A percentile compares a stretch with the other conserved stretches of the same genome.
phyloP scores from a whole-genome alignment of 2,329 filamentous ascomycete species.

The Fusarium falciforme region DNA sequence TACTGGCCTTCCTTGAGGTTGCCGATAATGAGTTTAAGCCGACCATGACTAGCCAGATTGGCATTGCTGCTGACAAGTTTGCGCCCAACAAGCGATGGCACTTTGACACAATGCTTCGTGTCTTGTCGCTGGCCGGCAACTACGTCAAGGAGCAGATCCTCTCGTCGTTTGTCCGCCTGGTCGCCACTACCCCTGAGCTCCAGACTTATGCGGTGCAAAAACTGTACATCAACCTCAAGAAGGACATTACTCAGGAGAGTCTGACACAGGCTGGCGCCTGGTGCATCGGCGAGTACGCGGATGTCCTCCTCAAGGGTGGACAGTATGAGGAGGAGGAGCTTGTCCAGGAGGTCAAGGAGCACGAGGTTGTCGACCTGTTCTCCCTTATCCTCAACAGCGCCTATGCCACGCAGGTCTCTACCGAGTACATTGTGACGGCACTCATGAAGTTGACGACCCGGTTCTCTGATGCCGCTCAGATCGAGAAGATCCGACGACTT shows the following conservation, averaged over 20 bases:
- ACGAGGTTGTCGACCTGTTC: conserved; percentile 93
- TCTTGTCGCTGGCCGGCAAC: conserved; percentile 92
- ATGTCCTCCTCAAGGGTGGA: conserved; percentile 87
- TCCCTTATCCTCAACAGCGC: conserved; percentile 92
- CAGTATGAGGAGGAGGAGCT: conserved; percentile 95
- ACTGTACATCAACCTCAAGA: conserved; percentile 88
- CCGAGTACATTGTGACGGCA: conserved; percentile 95
- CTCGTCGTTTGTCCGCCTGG: conserved; percentile 94
- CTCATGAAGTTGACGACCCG: conserved; percentile 95
- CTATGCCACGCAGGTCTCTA: conserved; percentile 90
- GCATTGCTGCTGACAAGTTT: conserved; percentile 94
- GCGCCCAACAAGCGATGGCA: conserved; percentile 99
- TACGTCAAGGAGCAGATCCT: conserved; percentile 98
- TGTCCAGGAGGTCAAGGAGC: conserved; percentile 82
- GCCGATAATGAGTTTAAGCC: conserved; percentile 99
- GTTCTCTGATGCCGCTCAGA: conserved; percentile 83
- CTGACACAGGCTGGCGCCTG: conserved; percentile 92
- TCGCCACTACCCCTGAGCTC: conserved; percentile 92
- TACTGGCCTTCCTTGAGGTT: conserved; percentile 94
- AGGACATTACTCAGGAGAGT: conserved; percentile 97
- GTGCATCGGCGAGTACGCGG: conserved; percentile 98
- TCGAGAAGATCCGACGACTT: conserved; percentile 85
- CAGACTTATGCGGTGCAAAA: conserved; percentile 98
- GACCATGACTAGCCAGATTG: conserved; percentile 97
- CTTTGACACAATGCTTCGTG: conserved; percentile 95